These are phyloP conservation scores for Hibiscus tridactylites DNA, from an alignment of 345 rosid genomes.

Conservation along the genomic window DNA sequence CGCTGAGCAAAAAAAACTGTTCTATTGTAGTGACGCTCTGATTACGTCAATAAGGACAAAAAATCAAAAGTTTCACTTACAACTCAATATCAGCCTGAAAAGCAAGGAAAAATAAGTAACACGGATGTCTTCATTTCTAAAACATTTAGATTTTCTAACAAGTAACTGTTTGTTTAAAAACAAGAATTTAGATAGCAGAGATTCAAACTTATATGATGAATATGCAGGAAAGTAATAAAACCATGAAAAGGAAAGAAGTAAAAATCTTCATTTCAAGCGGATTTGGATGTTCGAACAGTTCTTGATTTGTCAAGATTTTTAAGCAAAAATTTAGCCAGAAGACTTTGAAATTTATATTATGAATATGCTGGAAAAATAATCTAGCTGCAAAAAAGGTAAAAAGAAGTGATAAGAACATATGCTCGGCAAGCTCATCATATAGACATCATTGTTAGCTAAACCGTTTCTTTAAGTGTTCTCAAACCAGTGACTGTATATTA, in stretches of 20 bases:
- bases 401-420: background rate
- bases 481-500: background rate
- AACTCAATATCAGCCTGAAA: background rate
- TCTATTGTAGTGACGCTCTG: constrained; percentile 7
- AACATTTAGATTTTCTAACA: background rate
- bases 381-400: background rate
- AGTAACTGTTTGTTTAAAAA: background rate
- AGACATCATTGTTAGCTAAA: background rate
- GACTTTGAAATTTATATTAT: background rate
- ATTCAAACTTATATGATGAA: background rate
- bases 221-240: background rate
- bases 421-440: background rate
- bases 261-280: background rate
- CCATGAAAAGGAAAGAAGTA: background rate
- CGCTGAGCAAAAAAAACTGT: constrained; percentile 7
- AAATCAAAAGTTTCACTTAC: background rate
- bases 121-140: background rate
- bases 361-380: background rate
- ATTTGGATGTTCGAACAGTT: background rate
- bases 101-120: background rate
- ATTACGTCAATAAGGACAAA: constrained; percentile 14
- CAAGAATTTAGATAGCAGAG: background rate
- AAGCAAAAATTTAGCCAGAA: background rate
- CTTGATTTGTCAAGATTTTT: background rate
- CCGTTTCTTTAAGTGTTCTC: background rate